These are phyloP conservation scores for Conidiobolus incongruus DNA, from an alignment of 371 early-diverging fungal genomes.

Conservation along the genomic window DNA sequence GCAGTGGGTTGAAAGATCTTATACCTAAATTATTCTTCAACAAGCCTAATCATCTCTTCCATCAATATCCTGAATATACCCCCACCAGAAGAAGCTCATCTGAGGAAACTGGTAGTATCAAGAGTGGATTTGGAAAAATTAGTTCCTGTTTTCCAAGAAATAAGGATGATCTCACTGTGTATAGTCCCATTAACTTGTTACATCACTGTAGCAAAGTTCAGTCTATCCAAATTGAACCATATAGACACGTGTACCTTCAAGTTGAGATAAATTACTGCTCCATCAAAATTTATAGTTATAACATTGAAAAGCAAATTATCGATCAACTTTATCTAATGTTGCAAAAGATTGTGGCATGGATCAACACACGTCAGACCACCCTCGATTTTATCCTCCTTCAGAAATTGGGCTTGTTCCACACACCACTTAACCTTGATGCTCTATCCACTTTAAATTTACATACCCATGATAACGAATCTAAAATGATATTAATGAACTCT, in stretches of 20 bases:
- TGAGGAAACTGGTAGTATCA: slow-evolving; percentile 14
- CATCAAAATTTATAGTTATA: slow-evolving; percentile 37
- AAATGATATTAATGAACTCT: slow-evolving; percentile 1
- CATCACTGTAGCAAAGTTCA: slow-evolving; percentile 7
- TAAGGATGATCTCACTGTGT: slow-evolving; percentile 16
- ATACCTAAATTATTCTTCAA: slow-evolving; percentile 14
- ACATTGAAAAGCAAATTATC: slow-evolving; percentile 25
- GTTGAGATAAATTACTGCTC: slow-evolving; percentile 22
- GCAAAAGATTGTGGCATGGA: slow-evolving; percentile 17
- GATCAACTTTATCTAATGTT: slow-evolving; percentile 24
- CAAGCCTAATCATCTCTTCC: slow-evolving; percentile 13
- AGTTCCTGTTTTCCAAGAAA: slow-evolving; percentile 9
- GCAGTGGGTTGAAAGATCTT: slow-evolving; percentile 26
- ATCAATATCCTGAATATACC: slow-evolving; percentile 16
- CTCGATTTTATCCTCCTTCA: slow-evolving; percentile 34
- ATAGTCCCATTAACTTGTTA: slow-evolving; percentile 8
- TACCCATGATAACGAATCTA: not conserved
- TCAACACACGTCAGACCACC: slow-evolving; percentile 21
- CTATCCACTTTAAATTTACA: not conserved
- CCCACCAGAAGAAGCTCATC: slow-evolving; percentile 17
- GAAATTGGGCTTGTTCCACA: slow-evolving; percentile 44
- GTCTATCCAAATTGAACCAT: slow-evolving; percentile 7
- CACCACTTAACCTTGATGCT: not conserved
- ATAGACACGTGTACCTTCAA: slow-evolving; percentile 28
- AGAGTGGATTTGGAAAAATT: slow-evolving; percentile 4